Base-by-base conservation (phyloP, 192 early-diverging fungal genomes). In the Coemansia guatemalensis region DNA sequence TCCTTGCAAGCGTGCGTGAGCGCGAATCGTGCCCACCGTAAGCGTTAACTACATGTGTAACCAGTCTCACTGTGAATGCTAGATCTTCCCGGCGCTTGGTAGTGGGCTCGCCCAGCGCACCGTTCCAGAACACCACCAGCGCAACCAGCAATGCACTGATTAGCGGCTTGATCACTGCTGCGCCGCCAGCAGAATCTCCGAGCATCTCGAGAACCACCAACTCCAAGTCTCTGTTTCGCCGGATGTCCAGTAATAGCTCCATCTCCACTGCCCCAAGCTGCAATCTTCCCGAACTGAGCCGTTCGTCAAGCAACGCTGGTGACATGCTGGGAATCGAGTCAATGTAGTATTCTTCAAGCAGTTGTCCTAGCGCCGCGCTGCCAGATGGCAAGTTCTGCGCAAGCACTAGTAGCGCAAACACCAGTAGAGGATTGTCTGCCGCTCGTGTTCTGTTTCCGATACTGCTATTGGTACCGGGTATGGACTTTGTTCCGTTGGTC, bases 171-270 rank as follows among this genome's bases (percentile, higher is more conserved):
- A 58, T 68, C 0, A 54, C 57, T n/a, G 20, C 21, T 1, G 60
- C 64, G 3, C 67, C 67, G 25, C 27, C n/a, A n/a, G 51, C 35
- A 5, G 52, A 20, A 11, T 29, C 44, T 5, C 29, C 33, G 1
- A 71, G 23, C 48, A 68, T 53, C 11, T 57, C 57, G 26, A 68
- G 22, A 8, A 80, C 5, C 3, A 74, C 23, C 7, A 26, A 35
- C 27, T 80, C 65, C 18, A 80, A 54, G 11, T 74, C 72, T 6
- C 23, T 3, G 44, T 80, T 80, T 7, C 32, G 35, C 6, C 77
- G 68, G 24, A 69, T 32, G n/a, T 74, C 77, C 23, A 62, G 58
- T 35, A 80, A 21, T 50, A 80, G 68, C 68, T 80, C 77, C 65
- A 80, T 67, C 47, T 80, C 72, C 5, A 58, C 30, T 7, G 68